Conservation (phyloP, 352 stramenopile species). For the Hyphochytrium catenoides region DNA sequence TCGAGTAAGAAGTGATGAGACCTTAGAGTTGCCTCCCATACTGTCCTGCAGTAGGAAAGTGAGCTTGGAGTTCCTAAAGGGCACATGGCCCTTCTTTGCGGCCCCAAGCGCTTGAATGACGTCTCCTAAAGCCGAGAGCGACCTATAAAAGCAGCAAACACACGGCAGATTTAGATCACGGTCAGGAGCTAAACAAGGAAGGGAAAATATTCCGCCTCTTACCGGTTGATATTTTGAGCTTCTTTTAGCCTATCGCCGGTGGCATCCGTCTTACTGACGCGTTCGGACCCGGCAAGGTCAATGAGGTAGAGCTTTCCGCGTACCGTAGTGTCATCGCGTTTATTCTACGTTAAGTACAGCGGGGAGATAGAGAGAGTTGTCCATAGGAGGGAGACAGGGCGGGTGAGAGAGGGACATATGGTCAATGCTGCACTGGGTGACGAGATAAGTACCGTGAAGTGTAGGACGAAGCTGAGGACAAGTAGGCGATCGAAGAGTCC, state of each 20-base stretch:
- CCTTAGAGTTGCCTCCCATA: slow-evolving; percentile 66
- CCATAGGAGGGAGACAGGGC: not conserved
- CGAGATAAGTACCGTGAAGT: slow-evolving; percentile 17
- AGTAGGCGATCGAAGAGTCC: slow-evolving; percentile 59
- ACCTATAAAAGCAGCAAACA: too few relatives aligned
- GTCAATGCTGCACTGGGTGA: too few relatives aligned
- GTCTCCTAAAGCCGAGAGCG: slow-evolving; percentile 83
- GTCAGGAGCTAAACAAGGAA: too few relatives aligned
- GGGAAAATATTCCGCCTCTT: too few relatives aligned
- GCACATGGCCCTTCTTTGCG: slow-evolving; percentile 69
- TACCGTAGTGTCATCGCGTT: too few relatives aligned
- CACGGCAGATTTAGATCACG: too few relatives aligned
- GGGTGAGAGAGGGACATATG: not conserved
- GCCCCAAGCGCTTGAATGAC: slow-evolving; percentile 77
- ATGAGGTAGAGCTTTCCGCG: slow-evolving; percentile 59
- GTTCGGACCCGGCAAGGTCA: slow-evolving; percentile 64
- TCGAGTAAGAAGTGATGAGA: too few relatives aligned
- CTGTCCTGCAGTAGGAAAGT: slow-evolving; percentile 80
- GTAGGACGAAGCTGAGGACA: slow-evolving; percentile 33
- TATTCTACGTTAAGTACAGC: too few relatives aligned
- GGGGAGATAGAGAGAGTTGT: not conserved
- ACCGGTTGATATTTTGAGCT: slow-evolving; percentile 79
- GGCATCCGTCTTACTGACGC: slow-evolving; percentile 63
- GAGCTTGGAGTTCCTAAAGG: slow-evolving; percentile 80
- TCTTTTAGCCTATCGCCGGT: slow-evolving; percentile 63